Base-by-base conservation (phyloP, 208 protist species). In the Novymonas esmeraldas region DNA sequence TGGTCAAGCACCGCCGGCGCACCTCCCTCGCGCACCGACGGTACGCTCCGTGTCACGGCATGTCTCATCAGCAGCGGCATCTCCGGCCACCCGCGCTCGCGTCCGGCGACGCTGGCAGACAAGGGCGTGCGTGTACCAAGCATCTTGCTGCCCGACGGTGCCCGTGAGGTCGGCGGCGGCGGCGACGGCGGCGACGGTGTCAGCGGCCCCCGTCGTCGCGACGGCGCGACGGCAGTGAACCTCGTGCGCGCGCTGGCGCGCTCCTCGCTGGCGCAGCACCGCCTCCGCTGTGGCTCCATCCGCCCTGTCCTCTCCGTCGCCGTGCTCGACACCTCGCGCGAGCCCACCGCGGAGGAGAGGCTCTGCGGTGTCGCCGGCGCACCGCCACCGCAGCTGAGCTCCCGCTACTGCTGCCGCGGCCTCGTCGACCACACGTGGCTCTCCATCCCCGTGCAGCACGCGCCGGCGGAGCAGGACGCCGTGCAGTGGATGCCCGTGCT, bases 351-450 rank as follows among this genome's bases (percentile, higher is more conserved):
- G 6, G 18, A 55, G 5, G 49, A 4, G 28, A 55, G 14, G 28
- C 49, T n/a, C n/a, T n/a, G n/a, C n/a, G n/a, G n/a, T n/a, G n/a
- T n/a, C n/a, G n/a, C n/a, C n/a, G n/a, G n/a, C n/a, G n/a, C n/a
- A 11, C 41, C 46, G 34, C 49, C 22, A 22, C 46, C 62, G 20
- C 61, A 64, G 31, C n/a, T 42, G 24, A 79, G 68, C 48, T 7
- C 22, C 20, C 28, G 62, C 57, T 71, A 80, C 34, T 69, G 50
- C 54, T 92, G 86, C 48, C 74, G 81, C 28, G 83, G 76, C 9
- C 67, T 92, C n/a, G 31, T 85, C 29, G 82, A 92, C 52, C 86
- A 92, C 76, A 84, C 82, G 16, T 92, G 86, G 83, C 60, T 84
- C 34, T 82, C 79, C 14, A 57, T 89, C 38, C 79, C 78, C 6